phyloP scores from a whole-genome alignment of 1,284 basidiomycete species.

The Sanghuangporus sanghuang region DNA sequence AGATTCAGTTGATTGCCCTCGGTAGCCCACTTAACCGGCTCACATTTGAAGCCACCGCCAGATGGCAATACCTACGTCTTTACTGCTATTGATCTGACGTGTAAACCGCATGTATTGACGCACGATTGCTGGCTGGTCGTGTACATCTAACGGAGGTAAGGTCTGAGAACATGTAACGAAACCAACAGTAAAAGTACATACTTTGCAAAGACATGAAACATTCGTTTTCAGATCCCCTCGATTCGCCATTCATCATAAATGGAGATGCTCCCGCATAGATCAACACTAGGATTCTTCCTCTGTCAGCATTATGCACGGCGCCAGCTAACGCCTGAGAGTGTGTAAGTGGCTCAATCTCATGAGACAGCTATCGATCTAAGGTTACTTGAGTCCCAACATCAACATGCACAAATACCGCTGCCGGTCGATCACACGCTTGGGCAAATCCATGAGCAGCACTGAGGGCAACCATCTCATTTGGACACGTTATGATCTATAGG shows the following conservation, averaged over 20 bases:
- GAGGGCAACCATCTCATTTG: slow-evolving; percentile 72
- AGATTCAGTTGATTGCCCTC: not conserved
- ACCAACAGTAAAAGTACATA: slow-evolving; percentile 20
- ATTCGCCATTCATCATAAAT: slow-evolving; percentile 47
- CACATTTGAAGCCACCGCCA: slow-evolving; percentile 60
- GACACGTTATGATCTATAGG: slow-evolving; percentile 55
- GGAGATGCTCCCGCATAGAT: slow-evolving; percentile 69
- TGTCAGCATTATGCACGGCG: slow-evolving; percentile 66
- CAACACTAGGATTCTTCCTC: slow-evolving; percentile 52
- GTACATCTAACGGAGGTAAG: slow-evolving; percentile 40
- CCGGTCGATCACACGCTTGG: slow-evolving; percentile 58
- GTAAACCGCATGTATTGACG: slow-evolving; percentile 70
- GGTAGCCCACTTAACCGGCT: not conserved
- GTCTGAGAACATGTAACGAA: not conserved
- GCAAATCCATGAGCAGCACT: slow-evolving; percentile 68
- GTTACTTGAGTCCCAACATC: slow-evolving; percentile 66
- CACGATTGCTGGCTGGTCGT: slow-evolving; percentile 61
- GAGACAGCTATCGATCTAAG: not conserved
- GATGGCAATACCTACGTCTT: slow-evolving; percentile 43
- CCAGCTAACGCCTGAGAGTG: slow-evolving; percentile 52
- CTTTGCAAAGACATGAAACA: slow-evolving; percentile 73
- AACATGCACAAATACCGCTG: slow-evolving; percentile 68
- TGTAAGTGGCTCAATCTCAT: not conserved
- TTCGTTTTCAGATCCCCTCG: slow-evolving; percentile 62
- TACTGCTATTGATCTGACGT: slow-evolving; percentile 51